Percentiles rank a stretch among this genome's conserved stretches.
phyloP scores from a whole-genome alignment of 2,329 filamentous ascomycete genomes.

The Diaporthe humulicola region DNA sequence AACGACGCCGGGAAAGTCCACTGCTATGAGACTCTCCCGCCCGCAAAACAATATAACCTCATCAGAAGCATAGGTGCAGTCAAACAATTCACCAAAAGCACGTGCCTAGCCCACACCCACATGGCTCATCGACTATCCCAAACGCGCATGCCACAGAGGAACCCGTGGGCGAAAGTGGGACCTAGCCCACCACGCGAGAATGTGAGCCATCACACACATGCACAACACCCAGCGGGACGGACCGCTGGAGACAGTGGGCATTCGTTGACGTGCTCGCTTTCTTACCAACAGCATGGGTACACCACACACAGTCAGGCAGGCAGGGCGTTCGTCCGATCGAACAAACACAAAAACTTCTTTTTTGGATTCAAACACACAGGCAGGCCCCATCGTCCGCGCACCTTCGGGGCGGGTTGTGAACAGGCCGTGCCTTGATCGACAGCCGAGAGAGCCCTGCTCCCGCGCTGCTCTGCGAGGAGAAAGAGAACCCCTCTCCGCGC shows the following conservation, averaged over 20 bases:
- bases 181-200: neutral
- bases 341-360: neutral
- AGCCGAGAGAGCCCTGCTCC: neutral
- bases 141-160: constrained; percentile 16
- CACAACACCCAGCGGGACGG: neutral
- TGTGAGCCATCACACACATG: constrained; percentile 24
- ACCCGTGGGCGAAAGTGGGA: constrained; percentile 27
- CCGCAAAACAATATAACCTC: neutral
- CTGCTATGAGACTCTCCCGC: neutral
- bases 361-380: neutral
- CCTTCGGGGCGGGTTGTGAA: neutral
- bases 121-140: neutral
- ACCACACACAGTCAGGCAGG: neutral
- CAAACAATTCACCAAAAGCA: neutral
- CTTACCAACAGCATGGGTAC: neutral
- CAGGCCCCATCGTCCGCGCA: constrained; percentile 1
- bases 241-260: neutral
- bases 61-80: neutral
- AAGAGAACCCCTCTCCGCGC: neutral
- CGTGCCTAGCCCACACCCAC: neutral
- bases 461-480: neutral
- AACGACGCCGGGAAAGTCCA: neutral
- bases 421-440: neutral
- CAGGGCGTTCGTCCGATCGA: neutral
- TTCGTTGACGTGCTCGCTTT: neutral